A percentile compares a stretch with the other conserved stretches of the same genome.
These are phyloP conservation scores for Leucaena leucocephala DNA, from an alignment of 306 rosid genomes.

Conservation along the genomic window DNA sequence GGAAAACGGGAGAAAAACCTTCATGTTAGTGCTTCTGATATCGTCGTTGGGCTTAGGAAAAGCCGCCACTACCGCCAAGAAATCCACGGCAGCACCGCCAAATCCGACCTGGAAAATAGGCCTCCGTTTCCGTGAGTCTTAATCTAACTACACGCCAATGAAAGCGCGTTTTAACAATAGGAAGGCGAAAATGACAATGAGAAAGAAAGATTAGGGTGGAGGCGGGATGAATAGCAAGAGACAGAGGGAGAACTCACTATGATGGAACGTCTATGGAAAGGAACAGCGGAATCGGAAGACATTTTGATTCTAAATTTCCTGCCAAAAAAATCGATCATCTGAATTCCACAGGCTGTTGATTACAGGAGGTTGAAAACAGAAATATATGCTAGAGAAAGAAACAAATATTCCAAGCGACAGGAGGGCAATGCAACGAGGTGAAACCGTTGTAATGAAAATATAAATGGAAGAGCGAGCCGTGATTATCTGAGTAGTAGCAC, in stretches of 20 bases:
- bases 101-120: constrained; percentile 67
- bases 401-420: background rate
- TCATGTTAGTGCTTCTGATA: constrained; percentile 68
- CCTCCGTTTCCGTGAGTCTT: background rate
- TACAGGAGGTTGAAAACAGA: background rate
- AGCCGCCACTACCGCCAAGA: constrained; percentile 61
- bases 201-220: background rate
- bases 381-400: background rate
- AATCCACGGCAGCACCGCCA: constrained; percentile 63
- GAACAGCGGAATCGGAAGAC: constrained; percentile 55
- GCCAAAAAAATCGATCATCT: background rate
- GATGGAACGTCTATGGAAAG: constrained; percentile 48
- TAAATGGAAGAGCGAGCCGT: background rate
- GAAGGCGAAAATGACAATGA: constrained; percentile 2
- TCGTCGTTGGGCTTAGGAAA: constrained; percentile 83
- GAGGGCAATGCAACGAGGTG: background rate
- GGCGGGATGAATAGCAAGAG: background rate
- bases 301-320: constrained; percentile 44
- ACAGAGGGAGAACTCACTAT: constrained; percentile 55
- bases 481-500: background rate
- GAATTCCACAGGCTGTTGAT: background rate
- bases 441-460: background rate
- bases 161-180: background rate
- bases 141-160: background rate
- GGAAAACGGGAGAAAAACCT: constrained; percentile 41